Evolutionary conservation across 2,329 filamentous ascomycete species (phyloP).

Genomic region (Talaromyces sp.): DNA sequence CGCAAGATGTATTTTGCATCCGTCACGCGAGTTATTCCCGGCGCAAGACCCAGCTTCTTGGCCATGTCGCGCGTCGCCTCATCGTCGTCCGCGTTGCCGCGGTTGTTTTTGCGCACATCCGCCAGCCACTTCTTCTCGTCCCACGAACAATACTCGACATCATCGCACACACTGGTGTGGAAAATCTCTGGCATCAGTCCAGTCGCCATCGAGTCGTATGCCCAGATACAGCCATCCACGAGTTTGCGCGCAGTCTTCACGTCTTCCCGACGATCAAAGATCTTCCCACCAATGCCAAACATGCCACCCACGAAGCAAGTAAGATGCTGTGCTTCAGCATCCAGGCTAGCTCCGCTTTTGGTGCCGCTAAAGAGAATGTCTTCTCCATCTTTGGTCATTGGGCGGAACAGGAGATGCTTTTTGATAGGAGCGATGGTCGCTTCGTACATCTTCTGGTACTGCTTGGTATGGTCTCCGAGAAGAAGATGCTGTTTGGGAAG

Average conservation of each 20-base stretch:
- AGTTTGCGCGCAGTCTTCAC: slow-evolving; percentile 53
- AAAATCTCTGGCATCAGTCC: slow-evolving; percentile 61
- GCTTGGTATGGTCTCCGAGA: slow-evolving; percentile 36
- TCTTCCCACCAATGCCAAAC: slow-evolving; percentile 55
- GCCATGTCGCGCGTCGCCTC: background rate
- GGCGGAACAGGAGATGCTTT: slow-evolving; percentile 40
- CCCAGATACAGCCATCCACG: slow-evolving; percentile 59
- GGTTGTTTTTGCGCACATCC: slow-evolving; percentile 18
- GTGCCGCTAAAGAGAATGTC: slow-evolving; percentile 39
- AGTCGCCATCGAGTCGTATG: slow-evolving; percentile 52
- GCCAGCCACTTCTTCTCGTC: slow-evolving; percentile 42
- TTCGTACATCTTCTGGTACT: slow-evolving; percentile 43
- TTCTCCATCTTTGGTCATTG: slow-evolving; percentile 37
- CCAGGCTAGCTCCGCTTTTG: slow-evolving; percentile 18
- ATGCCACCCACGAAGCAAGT: slow-evolving; percentile 60
- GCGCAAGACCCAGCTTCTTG: slow-evolving; percentile 6
- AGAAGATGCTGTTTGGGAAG: slow-evolving; percentile 47
- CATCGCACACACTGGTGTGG: slow-evolving; percentile 47
- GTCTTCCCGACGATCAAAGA: slow-evolving; percentile 53
- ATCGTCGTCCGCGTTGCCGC: background rate
- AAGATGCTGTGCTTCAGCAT: slow-evolving; percentile 52
- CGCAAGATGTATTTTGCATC: slow-evolving; percentile 14
- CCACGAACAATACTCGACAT: slow-evolving; percentile 47
- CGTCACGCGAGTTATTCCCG: slow-evolving; percentile 10
- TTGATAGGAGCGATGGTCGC: slow-evolving; percentile 35